These are phyloP conservation scores for Moelleriella libera DNA, from an alignment of 2,329 filamentous ascomycete species.

Conservation along the genomic window DNA sequence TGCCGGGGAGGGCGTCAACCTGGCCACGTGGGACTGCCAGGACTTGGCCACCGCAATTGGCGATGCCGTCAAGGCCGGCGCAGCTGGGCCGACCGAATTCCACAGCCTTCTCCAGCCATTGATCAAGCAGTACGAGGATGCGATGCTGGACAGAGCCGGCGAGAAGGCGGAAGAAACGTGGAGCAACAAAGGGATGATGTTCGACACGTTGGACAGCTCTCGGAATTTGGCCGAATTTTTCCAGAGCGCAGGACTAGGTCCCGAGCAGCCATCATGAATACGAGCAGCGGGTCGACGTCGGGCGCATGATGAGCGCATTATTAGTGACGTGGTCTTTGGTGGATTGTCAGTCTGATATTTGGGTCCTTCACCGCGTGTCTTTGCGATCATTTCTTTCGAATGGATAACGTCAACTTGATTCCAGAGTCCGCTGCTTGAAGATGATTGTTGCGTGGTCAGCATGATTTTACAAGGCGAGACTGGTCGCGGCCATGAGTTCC, in stretches of 20 bases:
- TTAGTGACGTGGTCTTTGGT: no score
- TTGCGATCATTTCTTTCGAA: no score
- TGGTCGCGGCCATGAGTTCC: no score
- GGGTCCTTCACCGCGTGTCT: no score
- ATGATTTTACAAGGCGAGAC: no score
- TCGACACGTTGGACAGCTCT: background rate
- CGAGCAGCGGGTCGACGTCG: no score
- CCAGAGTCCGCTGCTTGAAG: no score
- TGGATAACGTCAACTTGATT: no score
- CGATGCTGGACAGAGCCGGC: slow-evolving; percentile 2
- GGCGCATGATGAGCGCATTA: no score
- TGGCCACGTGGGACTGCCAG: slow-evolving; percentile 35
- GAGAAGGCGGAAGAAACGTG: slow-evolving; percentile 4
- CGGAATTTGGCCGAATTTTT: background rate
- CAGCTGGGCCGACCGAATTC: slow-evolving; percentile 3
- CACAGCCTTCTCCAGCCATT: slow-evolving; percentile 6
- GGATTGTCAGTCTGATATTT: no score
- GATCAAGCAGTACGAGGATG: slow-evolving; percentile 1
- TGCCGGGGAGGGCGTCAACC: slow-evolving; percentile 39
- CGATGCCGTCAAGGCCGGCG: background rate
- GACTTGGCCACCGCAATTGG: slow-evolving; percentile 21
- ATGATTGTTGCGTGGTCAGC: no score
- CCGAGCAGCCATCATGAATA: background rate
- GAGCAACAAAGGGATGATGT: slow-evolving; percentile 5
- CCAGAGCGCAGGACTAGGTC: background rate